Conservation (phyloP, 129 eudicot species). For the Sambucus nigra region DNA sequence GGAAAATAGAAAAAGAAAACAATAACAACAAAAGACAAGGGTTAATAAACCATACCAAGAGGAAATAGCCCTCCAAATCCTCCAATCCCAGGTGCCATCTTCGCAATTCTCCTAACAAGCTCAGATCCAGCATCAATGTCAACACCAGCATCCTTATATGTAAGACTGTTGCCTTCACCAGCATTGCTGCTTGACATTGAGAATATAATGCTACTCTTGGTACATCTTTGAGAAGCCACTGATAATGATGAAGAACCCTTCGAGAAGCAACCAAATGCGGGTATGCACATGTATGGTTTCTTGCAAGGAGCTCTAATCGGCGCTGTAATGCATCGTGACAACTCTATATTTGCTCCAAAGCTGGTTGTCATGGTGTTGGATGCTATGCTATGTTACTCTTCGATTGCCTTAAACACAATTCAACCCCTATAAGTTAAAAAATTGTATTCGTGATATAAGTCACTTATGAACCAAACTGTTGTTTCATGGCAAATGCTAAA, state of each 20-base stretch:
- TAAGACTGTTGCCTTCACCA: slow-evolving; percentile 34
- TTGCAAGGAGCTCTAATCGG: slow-evolving; percentile 9
- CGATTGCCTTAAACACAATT: no score
- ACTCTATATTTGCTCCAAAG: slow-evolving; percentile 31
- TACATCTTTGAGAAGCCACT: slow-evolving; percentile 14
- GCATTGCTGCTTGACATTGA: slow-evolving; percentile 22
- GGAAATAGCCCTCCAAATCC: slow-evolving; percentile 93
- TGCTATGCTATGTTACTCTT: no score
- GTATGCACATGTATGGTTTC: slow-evolving; percentile 8
- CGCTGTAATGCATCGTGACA: slow-evolving; percentile 18
- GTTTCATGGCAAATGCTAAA: no score
- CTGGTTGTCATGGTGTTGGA: slow-evolving; percentile 36
- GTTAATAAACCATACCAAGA: slow-evolving; percentile 37
- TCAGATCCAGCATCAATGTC: slow-evolving; percentile 97
- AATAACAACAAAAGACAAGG: not conserved
- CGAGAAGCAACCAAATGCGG: slow-evolving; percentile 18
- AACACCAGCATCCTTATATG: slow-evolving; percentile 90
- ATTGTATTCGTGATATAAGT: no score
- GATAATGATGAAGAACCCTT: slow-evolving; percentile 18
- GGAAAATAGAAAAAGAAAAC: not conserved
- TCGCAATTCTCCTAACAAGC: slow-evolving; percentile 84
- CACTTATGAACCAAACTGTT: no score
- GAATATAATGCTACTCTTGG: slow-evolving; percentile 8
- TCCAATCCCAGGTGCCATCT: slow-evolving; percentile 97
- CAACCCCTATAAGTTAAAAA: no score